Evolutionary conservation across 1,284 basidiomycete genomes (phyloP), one percentile per base, ranked within the genome.

Genomic region (Ustilago cynodontis): DNA sequence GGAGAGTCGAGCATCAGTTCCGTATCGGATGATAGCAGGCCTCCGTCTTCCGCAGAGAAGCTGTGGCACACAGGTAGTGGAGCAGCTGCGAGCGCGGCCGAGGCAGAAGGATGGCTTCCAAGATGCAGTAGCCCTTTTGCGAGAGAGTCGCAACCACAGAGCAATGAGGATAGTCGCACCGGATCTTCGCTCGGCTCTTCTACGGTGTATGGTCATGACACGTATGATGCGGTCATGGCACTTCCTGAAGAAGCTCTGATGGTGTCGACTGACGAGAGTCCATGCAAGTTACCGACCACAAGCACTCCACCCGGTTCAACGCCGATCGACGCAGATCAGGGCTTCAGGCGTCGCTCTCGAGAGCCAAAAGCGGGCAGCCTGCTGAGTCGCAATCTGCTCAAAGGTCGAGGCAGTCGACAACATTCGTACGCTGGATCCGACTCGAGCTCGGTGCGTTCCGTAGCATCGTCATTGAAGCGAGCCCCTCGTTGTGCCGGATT

Each of bases 1-100:
- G 66, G 49, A 29, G 72, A 75, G 28, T 70, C 66, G 11, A 75
- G 67, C 54, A 52, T 70, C 39, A 75, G 66, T 43, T 75, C 72
- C 1, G 35, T 70, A 13, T 70, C 72, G 10, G 66, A 73, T 16
- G 65, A 67, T 31, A 60, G 71, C 39, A 47, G 57, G 22, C 61
- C 71, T 33, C 55, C 71, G 0, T 72, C 64, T 9, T 60, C 33
- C 8, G 60, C 70, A 1, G 64, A 66, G 9, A 63, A 72, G 55
- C 20, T 26, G 5, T 62, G 59, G 49, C 50, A 53, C 11, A n/a
- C 45, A 18, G 49, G 50, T 16, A 20, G 29, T 31, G 29, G 22
- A 20, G 8, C 43, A 20, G 43, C 45, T 8, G 13, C 14, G 10
- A 26, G 20, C 22, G 41, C 31, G 18, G 13, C n/a, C 2, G 37